Base-by-base conservation (phyloP, 805 yeast genomes). In the Kazachstania taianensis region DNA sequence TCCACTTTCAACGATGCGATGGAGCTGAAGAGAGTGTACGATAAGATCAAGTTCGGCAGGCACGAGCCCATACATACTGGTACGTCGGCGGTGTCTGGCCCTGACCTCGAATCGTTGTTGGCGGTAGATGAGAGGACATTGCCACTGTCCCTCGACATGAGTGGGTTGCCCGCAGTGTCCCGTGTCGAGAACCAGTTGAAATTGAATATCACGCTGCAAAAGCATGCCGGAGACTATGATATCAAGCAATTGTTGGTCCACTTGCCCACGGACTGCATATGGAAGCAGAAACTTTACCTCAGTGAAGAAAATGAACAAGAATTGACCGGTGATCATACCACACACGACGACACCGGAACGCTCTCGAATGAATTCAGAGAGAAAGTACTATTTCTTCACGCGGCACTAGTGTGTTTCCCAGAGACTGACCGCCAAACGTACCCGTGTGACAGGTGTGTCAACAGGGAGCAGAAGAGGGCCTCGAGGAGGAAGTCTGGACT, bases 131-230 rank as follows among this genome's bases (percentile, higher is more conserved):
- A 46, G 9, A 34, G 43, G 5, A 30, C 45, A 2, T 38, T 63
- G 31, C 68, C 69, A 2, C 76, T 70, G 50, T 6, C 5, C 6
- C 44, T 81, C 36, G 55, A 61, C 18, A 63, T 89, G 1, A 57
- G 66, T 7, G 80, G 77, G 35, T 65, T 89, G 30, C 96, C 96
- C 1, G 61, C 71, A 3, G 77, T 75, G 44, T 84, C 96, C 9
- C 73, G 98, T 45, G 98, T 92, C 5, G 98, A 92, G 60, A 92
- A 96, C 10, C 98, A 92, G 61, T 83, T 89, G 53, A 87, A 84
- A 55, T 64, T 94, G 30, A 69, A 70, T 30, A 59, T 92, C 12
- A 55, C 69, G 7, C 62, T 89, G 28, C 16, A 10, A 5, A 69
- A 75, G 20, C 94, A 95, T 1, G 73, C 89, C 1, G 22, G 17